Evolutionary conservation across 371 early-diverging fungal genomes (phyloP), one percentile per base, ranked within the genome.

Genomic region (Apophysomyces elegans): DNA sequence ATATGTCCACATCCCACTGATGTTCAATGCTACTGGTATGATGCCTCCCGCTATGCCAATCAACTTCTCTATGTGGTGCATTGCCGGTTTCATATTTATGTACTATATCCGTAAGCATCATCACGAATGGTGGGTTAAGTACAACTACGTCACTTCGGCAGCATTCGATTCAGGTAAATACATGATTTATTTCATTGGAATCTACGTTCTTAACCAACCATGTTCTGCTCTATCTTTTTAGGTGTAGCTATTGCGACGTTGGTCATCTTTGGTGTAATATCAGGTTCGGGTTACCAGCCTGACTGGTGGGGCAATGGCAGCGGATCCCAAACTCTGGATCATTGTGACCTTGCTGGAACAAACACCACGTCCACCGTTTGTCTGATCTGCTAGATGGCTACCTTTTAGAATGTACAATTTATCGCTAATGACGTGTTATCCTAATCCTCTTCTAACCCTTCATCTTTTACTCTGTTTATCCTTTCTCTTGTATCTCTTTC

Each of bases 351-450:
- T 14, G 70, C 72, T 12, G 63, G 39, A 38, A 63, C 68, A 37
- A 77, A 80, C 16, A 21, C 21, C 9, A 62, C 64, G n/a, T 65
- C 67, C 6, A 63, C 47, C 41, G 47, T 64, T 0, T 75, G 95
- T 92, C 39, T 95, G 92, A 36, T 91, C 87, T 59, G 95, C 91
- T 39, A 94, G 91, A 74, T 94, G 93, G 57, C 93, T 93, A 37
- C 87, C 77, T 76, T 89, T 58, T 39, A 56, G 56, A 46, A 21
- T 80, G 72, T 91, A 95, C 66, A 95, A 84, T 70, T 16, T 43
- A 18, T 59, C 21, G 6, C 16, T 41, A 36, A 59, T 59, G 21
- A 59, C 41, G 18, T 16, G 39, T 21, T 59, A 39, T 41, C 41
- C 13, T 61, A 37, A 38, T 46, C n/a, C 8, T 43, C 43, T 3